phyloP scores from a whole-genome alignment of 2,329 filamentous ascomycete species.

The Pseudogymnoascus sp. region DNA sequence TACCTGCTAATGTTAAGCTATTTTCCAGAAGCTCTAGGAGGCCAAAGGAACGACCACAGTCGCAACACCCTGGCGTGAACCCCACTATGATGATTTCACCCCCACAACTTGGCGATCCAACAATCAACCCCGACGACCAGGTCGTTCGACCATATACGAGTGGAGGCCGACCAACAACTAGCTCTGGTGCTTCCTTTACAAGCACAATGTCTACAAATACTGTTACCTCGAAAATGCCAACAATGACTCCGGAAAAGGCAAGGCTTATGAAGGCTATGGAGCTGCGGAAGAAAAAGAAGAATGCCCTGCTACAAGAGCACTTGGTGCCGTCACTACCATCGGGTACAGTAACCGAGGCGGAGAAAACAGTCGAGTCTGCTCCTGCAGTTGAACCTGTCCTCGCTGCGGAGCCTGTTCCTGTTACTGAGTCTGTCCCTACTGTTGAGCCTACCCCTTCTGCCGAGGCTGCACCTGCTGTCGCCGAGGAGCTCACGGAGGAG shows the following conservation, averaged over 20 bases:
- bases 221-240: constrained; percentile 27
- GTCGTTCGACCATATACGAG: constrained; percentile 23
- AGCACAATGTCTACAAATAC: constrained; percentile 17
- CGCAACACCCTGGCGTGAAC: constrained; percentile 24
- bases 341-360: neutral
- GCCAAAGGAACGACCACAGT: constrained; percentile 35
- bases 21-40: constrained; percentile 51
- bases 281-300: constrained; percentile 72
- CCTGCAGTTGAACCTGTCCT: neutral
- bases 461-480: neutral
- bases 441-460: neutral
- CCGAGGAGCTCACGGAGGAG: constrained; percentile 16
- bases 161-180: constrained; percentile 27
- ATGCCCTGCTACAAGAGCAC: constrained; percentile 16
- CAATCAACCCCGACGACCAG: constrained; percentile 20
- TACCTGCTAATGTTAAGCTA: constrained; percentile 72
- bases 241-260: constrained; percentile 82
- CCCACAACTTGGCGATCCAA: constrained; percentile 19
- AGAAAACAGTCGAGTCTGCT: neutral
- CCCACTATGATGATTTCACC: constrained; percentile 24
- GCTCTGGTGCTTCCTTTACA: constrained; percentile 21
- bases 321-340: constrained; percentile 1
- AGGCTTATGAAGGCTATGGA: constrained; percentile 92
- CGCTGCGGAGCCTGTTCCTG: neutral
- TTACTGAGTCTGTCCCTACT: neutral